phyloP scores from a whole-genome alignment of 768 basidiomycete species.

The Neoboletus magnificus region DNA sequence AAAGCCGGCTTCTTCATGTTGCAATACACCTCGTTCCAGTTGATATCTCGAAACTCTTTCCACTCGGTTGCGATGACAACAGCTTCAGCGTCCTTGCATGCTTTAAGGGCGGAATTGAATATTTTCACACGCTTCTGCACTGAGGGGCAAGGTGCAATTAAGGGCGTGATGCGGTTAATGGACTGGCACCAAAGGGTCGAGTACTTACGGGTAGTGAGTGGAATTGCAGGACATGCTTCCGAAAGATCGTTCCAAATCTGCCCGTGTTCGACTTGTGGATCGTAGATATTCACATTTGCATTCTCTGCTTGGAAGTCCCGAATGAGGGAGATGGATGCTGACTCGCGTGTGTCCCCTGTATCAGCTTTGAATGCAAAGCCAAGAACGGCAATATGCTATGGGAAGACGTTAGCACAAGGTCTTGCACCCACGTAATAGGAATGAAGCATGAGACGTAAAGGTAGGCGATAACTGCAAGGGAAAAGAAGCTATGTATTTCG shows the following conservation, averaged over 20 bases:
- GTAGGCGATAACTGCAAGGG: background rate
- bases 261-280: constrained; percentile 79
- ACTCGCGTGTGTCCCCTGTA: constrained; percentile 98
- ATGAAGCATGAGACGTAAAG: background rate
- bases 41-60: constrained; percentile 92
- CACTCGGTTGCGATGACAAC: constrained; percentile 97
- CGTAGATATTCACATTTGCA: constrained; percentile 84
- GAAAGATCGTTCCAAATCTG: constrained; percentile 86
- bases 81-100: constrained; percentile 86
- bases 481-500: background rate
- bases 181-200: background rate
- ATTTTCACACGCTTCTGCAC: constrained; percentile 91
- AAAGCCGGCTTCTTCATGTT: constrained; percentile 98
- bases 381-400: constrained; percentile 86
- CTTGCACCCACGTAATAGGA: constrained; percentile 6
- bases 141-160: constrained; percentile 25
- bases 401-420: constrained; percentile 6
- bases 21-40: constrained; percentile 84
- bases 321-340: constrained; percentile 90
- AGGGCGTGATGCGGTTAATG: background rate
- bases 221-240: constrained; percentile 61
- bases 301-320: constrained; percentile 90
- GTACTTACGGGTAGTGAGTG: constrained; percentile 66
- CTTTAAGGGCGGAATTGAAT: constrained; percentile 73
- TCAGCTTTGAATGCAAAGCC: constrained; percentile 99